Conservation (phyloP, 768 basidiomycete species). For the Tricholoma saponaceum region DNA sequence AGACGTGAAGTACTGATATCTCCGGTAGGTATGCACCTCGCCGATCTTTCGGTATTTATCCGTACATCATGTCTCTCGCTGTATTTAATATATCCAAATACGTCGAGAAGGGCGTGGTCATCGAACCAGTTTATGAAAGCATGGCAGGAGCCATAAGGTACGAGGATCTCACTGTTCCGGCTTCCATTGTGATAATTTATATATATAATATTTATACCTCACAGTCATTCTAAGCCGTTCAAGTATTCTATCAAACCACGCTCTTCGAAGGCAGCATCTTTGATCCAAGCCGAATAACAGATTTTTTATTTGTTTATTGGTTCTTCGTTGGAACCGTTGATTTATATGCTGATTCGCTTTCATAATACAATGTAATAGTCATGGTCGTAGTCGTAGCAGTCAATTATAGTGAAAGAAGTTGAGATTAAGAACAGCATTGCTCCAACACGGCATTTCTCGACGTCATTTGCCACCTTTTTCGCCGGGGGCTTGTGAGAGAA, state of each 20-base stretch:
- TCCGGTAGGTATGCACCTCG: constrained; percentile 44
- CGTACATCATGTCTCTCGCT: constrained; percentile 47
- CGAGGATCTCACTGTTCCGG: not conserved
- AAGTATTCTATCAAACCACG: constrained; percentile 59
- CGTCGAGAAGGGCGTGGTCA: constrained; percentile 37
- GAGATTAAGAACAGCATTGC: too few species aligned
- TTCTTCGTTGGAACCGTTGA: too few species aligned
- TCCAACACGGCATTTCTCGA: too few species aligned
- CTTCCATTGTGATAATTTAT: not conserved
- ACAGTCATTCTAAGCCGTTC: constrained; percentile 59
- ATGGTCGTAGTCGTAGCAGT: too few species aligned
- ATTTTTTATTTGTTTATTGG: too few species aligned
- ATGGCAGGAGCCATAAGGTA: constrained; percentile 65
- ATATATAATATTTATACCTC: too few species aligned
- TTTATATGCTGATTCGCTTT: too few species aligned
- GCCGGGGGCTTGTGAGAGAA: too few species aligned
- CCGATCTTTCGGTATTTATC: constrained; percentile 51
- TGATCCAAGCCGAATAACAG: constrained; percentile 45
- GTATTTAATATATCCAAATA: constrained; percentile 48
- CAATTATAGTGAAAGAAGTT: too few species aligned
- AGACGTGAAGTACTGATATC: not conserved
- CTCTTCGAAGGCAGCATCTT: constrained; percentile 49
- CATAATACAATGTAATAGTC: too few species aligned
- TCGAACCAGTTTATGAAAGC: constrained; percentile 52
- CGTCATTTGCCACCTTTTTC: too few species aligned